These are phyloP conservation scores for Paspalum vaginatum DNA, from an alignment of 176 grass and related monocot genomes.

Conservation along the genomic window DNA sequence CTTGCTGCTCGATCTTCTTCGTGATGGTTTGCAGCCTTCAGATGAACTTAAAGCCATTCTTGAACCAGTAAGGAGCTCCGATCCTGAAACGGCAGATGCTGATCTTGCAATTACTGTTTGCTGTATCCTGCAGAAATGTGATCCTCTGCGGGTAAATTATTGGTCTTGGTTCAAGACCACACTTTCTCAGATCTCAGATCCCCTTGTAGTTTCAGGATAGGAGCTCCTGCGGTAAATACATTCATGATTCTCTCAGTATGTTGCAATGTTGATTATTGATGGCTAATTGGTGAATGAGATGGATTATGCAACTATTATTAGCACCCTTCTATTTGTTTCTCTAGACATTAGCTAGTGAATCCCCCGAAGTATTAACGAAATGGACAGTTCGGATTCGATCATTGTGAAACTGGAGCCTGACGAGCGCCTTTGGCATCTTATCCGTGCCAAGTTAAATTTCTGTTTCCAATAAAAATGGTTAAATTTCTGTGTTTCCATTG, in stretches of 20 bases:
- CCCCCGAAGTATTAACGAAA: not conserved
- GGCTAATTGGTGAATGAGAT: too few relatives aligned
- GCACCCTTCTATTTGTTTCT: too few relatives aligned
- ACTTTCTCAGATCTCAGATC: constrained; percentile 52
- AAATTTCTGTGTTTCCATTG: too few relatives aligned
- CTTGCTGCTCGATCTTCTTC: constrained; percentile 76
- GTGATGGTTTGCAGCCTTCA: constrained; percentile 64
- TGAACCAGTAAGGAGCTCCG: constrained; percentile 35
- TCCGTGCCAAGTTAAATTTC: too few relatives aligned
- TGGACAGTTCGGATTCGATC: constrained; percentile 12
- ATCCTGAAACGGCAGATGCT: constrained; percentile 42
- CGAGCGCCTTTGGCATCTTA: not conserved
- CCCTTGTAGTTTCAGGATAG: too few relatives aligned
- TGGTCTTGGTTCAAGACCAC: constrained; percentile 81
- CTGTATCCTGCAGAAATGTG: constrained; percentile 65
- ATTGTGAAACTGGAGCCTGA: not conserved
- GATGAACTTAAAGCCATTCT: constrained; percentile 62
- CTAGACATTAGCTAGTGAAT: too few relatives aligned
- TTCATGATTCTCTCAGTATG: too few relatives aligned
- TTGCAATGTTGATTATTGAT: too few relatives aligned
- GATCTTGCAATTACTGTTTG: constrained; percentile 63
- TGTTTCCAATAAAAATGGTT: too few relatives aligned
- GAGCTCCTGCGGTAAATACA: too few relatives aligned
- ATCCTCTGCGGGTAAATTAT: constrained; percentile 88
- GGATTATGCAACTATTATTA: too few relatives aligned